Percentiles rank a stretch among this genome's conserved stretches.
These are phyloP conservation scores for Alternaria sp. DNA, from an alignment of 2,329 filamentous ascomycete species.

Conservation along the genomic window DNA sequence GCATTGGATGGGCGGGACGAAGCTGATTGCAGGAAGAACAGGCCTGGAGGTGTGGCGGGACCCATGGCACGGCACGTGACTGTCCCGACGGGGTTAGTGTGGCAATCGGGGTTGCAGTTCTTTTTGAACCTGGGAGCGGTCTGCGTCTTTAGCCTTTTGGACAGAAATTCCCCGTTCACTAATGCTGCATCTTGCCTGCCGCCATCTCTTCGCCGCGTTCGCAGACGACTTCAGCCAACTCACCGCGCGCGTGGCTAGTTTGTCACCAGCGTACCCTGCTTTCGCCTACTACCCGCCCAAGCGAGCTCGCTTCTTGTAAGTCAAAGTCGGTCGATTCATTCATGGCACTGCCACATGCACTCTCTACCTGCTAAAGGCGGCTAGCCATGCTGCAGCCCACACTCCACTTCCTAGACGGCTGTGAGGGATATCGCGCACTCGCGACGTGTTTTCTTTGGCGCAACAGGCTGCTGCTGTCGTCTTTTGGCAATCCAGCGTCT, in stretches of 20 bases:
- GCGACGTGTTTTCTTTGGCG: neutral
- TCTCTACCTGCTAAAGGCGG: constrained; percentile 32
- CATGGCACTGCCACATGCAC: constrained; percentile 33
- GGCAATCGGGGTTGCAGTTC: neutral
- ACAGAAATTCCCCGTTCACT: neutral
- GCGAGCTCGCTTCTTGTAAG: constrained; percentile 27
- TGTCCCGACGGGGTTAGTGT: constrained; percentile 1
- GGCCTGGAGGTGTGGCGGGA: constrained; percentile 7
- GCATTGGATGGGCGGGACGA: constrained; percentile 13
- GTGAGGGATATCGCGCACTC: neutral
- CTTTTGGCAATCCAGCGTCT: neutral
- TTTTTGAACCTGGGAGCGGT: constrained; percentile 7
- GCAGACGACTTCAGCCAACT: neutral
- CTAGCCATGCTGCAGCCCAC: constrained; percentile 22
- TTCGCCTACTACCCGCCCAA: constrained; percentile 20
- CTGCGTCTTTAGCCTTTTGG: constrained; percentile 2
- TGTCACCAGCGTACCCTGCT: constrained; percentile 6
- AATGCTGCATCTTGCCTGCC: neutral
- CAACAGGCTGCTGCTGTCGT: neutral
- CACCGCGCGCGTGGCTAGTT: neutral
- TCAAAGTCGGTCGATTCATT: constrained; percentile 13
- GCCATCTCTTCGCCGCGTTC: neutral
- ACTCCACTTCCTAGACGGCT: neutral
- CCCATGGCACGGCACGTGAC: constrained; percentile 11
- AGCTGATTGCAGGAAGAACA: constrained; percentile 31